These are phyloP conservation scores for Fusarium lateritium DNA, from an alignment of 2,329 filamentous ascomycete genomes.

Conservation along the genomic window DNA sequence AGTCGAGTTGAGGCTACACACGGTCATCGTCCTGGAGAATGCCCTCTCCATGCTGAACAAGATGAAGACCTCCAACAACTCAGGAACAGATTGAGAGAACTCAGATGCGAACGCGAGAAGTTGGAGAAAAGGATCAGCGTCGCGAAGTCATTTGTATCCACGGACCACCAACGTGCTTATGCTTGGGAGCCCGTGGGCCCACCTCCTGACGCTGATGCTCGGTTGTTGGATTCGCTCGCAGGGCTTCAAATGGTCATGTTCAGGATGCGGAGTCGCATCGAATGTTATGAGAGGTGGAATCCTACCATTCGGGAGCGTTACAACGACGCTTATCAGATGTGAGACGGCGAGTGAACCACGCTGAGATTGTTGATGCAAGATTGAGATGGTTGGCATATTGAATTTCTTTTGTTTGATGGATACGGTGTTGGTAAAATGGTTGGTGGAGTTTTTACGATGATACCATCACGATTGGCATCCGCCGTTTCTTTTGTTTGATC, in stretches of 20 bases:
- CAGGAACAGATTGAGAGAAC: neutral
- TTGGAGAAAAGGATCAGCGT: neutral
- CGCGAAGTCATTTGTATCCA: neutral
- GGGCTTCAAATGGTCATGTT: conserved; percentile 6
- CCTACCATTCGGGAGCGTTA: conserved; percentile 4
- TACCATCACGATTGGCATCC: neutral
- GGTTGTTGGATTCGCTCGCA: neutral
- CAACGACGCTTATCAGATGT: neutral
- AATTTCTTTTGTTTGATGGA: neutral
- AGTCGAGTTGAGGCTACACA: no score
- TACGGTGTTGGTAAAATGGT: neutral
- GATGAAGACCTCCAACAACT: neutral
- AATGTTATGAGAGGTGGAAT: conserved; percentile 15
- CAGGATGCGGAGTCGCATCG: conserved; percentile 20
- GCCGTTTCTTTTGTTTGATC: neutral
- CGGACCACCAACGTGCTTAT: neutral
- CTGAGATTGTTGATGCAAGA: neutral
- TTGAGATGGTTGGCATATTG: neutral
- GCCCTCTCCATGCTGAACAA: neutral
- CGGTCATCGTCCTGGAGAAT: neutral
- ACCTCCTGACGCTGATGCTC: neutral
- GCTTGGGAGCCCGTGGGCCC: conserved; percentile 2
- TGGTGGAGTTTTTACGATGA: neutral
- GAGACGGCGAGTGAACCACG: neutral
- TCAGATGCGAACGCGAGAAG: neutral